Evolutionary conservation across 1,284 basidiomycete genomes (phyloP).

Genomic region (Cutaneotrichosporon mucoides): DNA sequence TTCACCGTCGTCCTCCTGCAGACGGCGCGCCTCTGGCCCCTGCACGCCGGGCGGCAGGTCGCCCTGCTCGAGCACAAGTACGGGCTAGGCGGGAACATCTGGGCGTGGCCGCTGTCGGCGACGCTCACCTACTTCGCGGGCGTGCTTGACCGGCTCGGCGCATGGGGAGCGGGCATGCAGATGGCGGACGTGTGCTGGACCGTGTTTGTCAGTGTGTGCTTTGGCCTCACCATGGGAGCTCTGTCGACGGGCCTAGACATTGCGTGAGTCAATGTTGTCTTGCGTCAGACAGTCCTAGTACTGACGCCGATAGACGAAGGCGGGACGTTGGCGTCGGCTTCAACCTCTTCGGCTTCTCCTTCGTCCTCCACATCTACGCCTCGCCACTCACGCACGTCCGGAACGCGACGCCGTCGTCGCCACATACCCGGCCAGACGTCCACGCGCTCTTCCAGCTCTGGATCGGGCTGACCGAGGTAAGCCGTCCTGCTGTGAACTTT

Average conservation of each 20-base stretch:
- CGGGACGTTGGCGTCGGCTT: slow-evolving; percentile 41
- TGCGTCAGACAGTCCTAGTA: neutral
- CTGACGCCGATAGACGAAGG: slow-evolving; percentile 26
- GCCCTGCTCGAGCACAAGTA: neutral
- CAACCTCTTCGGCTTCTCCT: slow-evolving; percentile 47
- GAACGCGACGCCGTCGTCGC: slow-evolving; percentile 20
- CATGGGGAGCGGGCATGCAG: slow-evolving; percentile 35
- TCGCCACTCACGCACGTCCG: slow-evolving; percentile 46
- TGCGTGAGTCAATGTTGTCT: slow-evolving; percentile 26
- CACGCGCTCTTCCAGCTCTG: slow-evolving; percentile 46
- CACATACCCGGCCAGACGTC: slow-evolving; percentile 39
- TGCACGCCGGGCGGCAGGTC: neutral
- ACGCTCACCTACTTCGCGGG: slow-evolving; percentile 7
- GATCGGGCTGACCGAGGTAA: slow-evolving; percentile 44
- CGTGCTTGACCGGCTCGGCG: slow-evolving; percentile 20
- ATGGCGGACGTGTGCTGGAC: slow-evolving; percentile 47
- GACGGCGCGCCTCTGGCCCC: slow-evolving; percentile 38
- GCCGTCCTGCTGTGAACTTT: neutral
- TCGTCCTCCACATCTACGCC: slow-evolving; percentile 47
- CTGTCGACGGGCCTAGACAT: slow-evolving; percentile 42
- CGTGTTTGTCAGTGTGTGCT: slow-evolving; percentile 44
- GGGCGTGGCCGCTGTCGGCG: neutral
- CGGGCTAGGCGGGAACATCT: neutral
- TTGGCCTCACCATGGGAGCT: slow-evolving; percentile 35
- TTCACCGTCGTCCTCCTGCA: slow-evolving; percentile 42